A percentile compares a stretch with the other conserved stretches of the same genome.
These are phyloP conservation scores for Betula pendula DNA, from an alignment of 306 rosid species.

Conservation along the genomic window DNA sequence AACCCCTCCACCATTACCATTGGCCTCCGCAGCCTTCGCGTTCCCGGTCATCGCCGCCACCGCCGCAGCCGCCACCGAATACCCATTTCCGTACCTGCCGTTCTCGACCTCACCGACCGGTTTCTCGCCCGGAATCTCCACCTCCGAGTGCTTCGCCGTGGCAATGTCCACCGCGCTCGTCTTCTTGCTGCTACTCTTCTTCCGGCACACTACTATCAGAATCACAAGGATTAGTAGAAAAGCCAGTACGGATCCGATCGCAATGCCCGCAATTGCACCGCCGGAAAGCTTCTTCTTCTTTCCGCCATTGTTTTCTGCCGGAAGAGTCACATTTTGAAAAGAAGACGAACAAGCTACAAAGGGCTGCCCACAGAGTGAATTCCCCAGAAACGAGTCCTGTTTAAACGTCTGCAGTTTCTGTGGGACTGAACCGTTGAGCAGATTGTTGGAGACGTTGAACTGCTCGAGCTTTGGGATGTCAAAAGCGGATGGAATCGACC, in stretches of 20 bases:
- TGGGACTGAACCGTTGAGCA: slow-evolving; percentile 57
- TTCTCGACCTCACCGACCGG: slow-evolving; percentile 36
- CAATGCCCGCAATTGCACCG: slow-evolving; percentile 63
- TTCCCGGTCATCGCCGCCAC: slow-evolving; percentile 28
- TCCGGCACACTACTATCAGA: slow-evolving; percentile 47
- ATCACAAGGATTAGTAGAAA: slow-evolving; percentile 46
- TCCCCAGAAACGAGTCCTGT: slow-evolving; percentile 50
- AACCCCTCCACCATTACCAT: slow-evolving; percentile 20
- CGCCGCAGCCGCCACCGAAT: slow-evolving; percentile 28
- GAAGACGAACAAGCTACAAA: slow-evolving; percentile 35
- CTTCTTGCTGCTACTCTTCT: slow-evolving; percentile 38
- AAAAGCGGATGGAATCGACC: slow-evolving; percentile 37
- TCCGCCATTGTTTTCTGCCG: slow-evolving; percentile 20
- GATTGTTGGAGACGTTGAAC: slow-evolving; percentile 57
- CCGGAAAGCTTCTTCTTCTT: slow-evolving; percentile 47
- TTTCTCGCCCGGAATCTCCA: slow-evolving; percentile 40
- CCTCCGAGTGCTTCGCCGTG: slow-evolving; percentile 35
- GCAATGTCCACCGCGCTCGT: slow-evolving; percentile 45
- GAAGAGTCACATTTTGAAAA: slow-evolving; percentile 24
- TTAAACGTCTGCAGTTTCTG: slow-evolving; percentile 38
- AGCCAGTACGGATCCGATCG: slow-evolving; percentile 49
- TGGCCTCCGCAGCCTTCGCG: slow-evolving; percentile 29
- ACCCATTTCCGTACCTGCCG: slow-evolving; percentile 34
- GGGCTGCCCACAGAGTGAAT: slow-evolving; percentile 54
- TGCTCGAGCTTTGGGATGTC: slow-evolving; percentile 35